Percentiles rank a stretch among this genome's conserved stretches.
phyloP scores from a whole-genome alignment of 1,139 yeast species.

The Blastobotrys aristatus region DNA sequence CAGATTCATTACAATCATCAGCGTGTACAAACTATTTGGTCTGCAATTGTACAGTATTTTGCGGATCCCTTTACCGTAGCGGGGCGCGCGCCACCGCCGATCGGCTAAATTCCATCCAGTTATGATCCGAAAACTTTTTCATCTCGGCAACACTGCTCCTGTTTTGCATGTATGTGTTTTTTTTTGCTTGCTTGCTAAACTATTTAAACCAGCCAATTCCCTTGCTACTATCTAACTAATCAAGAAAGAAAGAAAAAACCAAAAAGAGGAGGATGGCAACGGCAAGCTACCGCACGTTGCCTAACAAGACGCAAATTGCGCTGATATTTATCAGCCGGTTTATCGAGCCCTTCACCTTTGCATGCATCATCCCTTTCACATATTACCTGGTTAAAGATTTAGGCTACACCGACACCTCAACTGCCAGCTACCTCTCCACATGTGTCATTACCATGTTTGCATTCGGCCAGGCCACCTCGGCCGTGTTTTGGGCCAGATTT shows the following conservation, averaged over 20 bases:
- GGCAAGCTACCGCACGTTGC: neutral
- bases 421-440: neutral
- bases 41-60: too few species aligned
- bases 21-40: too few species aligned
- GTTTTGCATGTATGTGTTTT: too few species aligned
- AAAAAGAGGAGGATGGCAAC: neutral
- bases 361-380: neutral
- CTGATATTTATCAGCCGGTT: neutral
- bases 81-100: too few species aligned
- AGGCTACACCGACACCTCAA: neutral
- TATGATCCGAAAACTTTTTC: neutral
- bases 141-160: too few species aligned
- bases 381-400: neutral
- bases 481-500: neutral
- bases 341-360: neutral
- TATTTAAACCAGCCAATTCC: neutral
- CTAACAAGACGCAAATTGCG: neutral
- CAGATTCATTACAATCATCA: too few species aligned
- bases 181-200: too few species aligned
- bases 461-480: neutral
- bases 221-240: too few species aligned
- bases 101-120: conserved; percentile 20
- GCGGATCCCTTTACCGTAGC: too few species aligned
- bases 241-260: neutral
- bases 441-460: neutral